Base-by-base conservation (phyloP, 2,329 filamentous ascomycete species). In the Penicillium hordei region DNA sequence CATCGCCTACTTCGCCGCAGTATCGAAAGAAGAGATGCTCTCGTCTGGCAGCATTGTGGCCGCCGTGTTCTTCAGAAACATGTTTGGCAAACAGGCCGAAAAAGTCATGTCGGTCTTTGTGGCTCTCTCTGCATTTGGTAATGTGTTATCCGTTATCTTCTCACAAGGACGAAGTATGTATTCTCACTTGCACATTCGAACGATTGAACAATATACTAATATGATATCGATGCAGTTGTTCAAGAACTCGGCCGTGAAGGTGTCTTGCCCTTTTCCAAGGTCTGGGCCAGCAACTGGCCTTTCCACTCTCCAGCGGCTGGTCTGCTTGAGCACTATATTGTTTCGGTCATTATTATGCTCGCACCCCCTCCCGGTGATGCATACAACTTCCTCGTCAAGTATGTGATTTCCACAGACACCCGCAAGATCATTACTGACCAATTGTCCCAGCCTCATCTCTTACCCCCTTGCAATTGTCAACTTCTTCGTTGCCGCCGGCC, bases 211-310 rank as follows among this genome's bases (percentile, higher is more conserved):
- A 13, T 21, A n/a, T 42, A 36, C 55, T 60, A 36, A 59, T 44
- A 60, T 48, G 56, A 46, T 17, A 1, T 21, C 17, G 33, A 19
- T 45, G 43, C 29, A 75, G 72, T 76, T 56, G 70, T 76, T 44
- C 76, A 78, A 60, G 87, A 90, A 70, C 77, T 90, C 44, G 88
- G 84, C 0, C 89, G 88, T 66, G 88, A 91, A 66, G 87, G 87
- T 0, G 76, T 90, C 5, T 67, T 90, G 15, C 88, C 88, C 0
- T 88, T 82, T 54, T 85, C 84, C 59, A 79, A 79, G 2, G 83
- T 90, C 69, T 90, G 85, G 84, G 87, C 87, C 0, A 89, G 86
- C 4, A 87, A 86, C 66, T 84, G 82, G 72, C 88, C 88, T 0
- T 88, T 86, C 60, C 85, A 86, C 55, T 82, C 88, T 0, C 88